These are phyloP conservation scores for Euphrasia arctica DNA, from an alignment of 305 asterid species.

Conservation along the genomic window DNA sequence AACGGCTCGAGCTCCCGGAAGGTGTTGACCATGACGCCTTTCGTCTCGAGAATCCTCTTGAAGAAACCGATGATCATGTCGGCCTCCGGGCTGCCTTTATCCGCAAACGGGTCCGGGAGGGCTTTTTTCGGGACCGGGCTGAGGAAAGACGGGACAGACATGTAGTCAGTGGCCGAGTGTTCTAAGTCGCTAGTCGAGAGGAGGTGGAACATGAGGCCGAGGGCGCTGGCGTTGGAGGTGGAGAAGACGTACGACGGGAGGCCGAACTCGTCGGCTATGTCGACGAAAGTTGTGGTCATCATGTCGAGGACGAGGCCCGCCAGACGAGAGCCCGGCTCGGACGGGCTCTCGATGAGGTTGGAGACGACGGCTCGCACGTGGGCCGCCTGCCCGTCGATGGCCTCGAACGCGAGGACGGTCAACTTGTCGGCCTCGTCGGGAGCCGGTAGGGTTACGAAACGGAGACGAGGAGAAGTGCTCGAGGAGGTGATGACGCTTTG, in stretches of 20 bases:
- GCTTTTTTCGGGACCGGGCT: slow-evolving; percentile 39
- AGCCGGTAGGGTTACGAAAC: slow-evolving; percentile 29
- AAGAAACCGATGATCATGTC: background rate
- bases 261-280: slow-evolving; percentile 40
- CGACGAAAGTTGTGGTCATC: slow-evolving; percentile 36
- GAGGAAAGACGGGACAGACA: slow-evolving; percentile 18
- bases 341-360: background rate
- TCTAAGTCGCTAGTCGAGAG: background rate
- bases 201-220: slow-evolving; percentile 1
- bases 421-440: background rate
- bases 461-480: slow-evolving; percentile 24
- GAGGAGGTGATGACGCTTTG: background rate
- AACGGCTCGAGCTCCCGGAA: slow-evolving; percentile 33
- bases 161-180: background rate
- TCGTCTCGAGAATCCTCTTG: slow-evolving; percentile 21
- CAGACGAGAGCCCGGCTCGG: background rate
- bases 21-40: slow-evolving; percentile 42
- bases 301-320: slow-evolving; percentile 43
- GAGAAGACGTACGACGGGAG: slow-evolving; percentile 42
- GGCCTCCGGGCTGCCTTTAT: background rate
- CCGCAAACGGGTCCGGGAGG: slow-evolving; percentile 26
- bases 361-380: slow-evolving; percentile 24
- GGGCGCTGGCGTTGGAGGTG: slow-evolving; percentile 30
- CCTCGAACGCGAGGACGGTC: background rate
- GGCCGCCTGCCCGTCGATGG: slow-evolving; percentile 22